Base-by-base conservation (phyloP, 495 filamentous ascomycete genomes). In the Chaetomidium leptoderma region DNA sequence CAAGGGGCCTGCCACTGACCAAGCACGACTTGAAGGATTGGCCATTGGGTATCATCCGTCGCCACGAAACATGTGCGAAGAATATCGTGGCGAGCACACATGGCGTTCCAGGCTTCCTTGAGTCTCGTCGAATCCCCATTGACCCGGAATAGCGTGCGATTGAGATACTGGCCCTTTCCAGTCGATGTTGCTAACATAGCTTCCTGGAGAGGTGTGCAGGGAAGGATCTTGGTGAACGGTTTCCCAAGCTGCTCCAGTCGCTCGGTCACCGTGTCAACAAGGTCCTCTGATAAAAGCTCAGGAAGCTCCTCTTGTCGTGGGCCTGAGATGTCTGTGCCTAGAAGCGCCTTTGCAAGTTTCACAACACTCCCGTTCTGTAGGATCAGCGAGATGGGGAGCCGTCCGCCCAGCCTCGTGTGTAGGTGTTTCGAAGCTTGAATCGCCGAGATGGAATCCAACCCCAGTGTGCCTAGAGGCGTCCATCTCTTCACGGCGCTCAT, bases 171-270 rank as follows among this genome's bases (percentile, higher is more conserved):
- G 37, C 66, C 67, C 23, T 62, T 59, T 8, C 66, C 73, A 4
- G 61, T 43, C 7, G 77, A 75, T n/a, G 77, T 73, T 14, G 79
- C 82, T 8, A 95, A 74, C 87, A 92, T 93, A 9, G 83, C 86
- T 69, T 91, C 86, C 63, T 95, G 90, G 2, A 95, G 69, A 3
- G 89, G 86, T 4, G 89, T 92, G 62, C 90, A 93, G 23, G 90
- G 89, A 14, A 90, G 71, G 26, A 93, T 76, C 24, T 67, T 70
- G 42, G 81, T 62, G 6, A 88, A 73, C 0, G 55, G 50, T 14
- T 66, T 64, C 3, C 75, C 74, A 7, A 60, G 39, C 2, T 64
- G 26, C 3, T 53, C 33, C 47, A 83, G 74, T 7, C 63, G 65
- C 4, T 66, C 46, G 1, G 40, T 57, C 6, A 81, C 66, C 3